phyloP scores from a whole-genome alignment of 495 filamentous ascomycete species.

The Chaetomium cochliodes region DNA sequence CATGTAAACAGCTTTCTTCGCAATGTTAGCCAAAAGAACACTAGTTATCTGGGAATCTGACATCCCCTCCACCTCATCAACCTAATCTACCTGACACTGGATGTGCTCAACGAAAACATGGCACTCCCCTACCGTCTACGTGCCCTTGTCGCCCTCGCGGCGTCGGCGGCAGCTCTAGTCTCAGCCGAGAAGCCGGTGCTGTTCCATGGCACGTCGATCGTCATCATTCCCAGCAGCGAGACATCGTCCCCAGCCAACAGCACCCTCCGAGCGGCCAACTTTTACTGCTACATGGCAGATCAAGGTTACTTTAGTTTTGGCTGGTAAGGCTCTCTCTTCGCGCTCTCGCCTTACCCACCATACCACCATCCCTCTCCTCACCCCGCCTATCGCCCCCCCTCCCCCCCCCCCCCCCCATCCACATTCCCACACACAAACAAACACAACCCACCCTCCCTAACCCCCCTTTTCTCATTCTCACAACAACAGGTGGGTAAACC shows the following conservation, averaged over 20 bases:
- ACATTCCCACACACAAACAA: not conserved
- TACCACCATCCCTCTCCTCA: not conserved
- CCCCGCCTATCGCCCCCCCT: no score
- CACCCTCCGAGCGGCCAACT: not conserved
- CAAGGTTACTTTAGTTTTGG: constrained; percentile 3
- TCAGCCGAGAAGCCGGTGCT: not conserved
- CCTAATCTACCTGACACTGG: no score
- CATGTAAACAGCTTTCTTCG: no score
- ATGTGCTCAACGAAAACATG: not conserved
- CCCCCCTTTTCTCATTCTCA: no score
- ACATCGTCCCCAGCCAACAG: not conserved
- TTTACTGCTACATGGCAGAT: not conserved
- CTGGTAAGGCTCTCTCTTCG: not conserved
- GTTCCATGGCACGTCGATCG: not conserved
- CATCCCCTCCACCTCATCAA: no score
- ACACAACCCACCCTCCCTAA: not conserved
- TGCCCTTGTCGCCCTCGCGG: not conserved
- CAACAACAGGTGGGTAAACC: not conserved
- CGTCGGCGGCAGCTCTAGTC: not conserved
- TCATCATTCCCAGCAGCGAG: not conserved
- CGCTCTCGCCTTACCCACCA: no score
- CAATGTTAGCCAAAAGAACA: no score
- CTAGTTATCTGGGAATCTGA: no score
- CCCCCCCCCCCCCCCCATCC: no score
- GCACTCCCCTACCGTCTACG: not conserved